Conservation (phyloP, 2,329 filamentous ascomycete species). For the Calcarisporium arbuscula region DNA sequence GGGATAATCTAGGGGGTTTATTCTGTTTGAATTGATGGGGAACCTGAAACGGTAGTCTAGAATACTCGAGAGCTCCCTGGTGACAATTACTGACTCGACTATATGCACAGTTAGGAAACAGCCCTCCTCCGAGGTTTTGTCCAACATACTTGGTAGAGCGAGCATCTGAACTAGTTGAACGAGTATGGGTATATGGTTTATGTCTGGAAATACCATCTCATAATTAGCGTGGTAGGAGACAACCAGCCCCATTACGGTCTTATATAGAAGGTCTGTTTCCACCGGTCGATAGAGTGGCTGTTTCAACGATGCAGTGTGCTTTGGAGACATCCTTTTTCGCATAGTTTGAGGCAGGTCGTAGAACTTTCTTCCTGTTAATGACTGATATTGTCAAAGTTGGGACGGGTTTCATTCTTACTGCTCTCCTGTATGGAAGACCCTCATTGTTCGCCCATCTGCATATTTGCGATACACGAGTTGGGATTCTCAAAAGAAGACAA, state of each 20-base stretch:
- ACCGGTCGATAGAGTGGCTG: conserved; percentile 35
- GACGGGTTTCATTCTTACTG: conserved; percentile 41
- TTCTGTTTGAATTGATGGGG: conserved; percentile 36
- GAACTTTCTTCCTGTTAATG: conserved; percentile 31
- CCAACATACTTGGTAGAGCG: conserved; percentile 61
- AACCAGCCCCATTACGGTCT: conserved; percentile 53
- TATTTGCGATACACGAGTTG: conserved; percentile 69
- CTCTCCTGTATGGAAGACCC: conserved; percentile 65
- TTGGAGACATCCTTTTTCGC: conserved; percentile 55
- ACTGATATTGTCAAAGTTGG: neutral
- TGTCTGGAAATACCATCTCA: conserved; percentile 61
- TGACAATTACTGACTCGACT: conserved; percentile 46
- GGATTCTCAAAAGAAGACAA: conserved; percentile 66
- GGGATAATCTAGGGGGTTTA: conserved; percentile 55
- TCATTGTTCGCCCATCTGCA: conserved; percentile 60
- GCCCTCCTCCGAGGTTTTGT: neutral
- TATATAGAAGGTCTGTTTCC: conserved; percentile 55
- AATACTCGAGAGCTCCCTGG: conserved; percentile 37
- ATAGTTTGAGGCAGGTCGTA: conserved; percentile 57
- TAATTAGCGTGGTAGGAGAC: conserved; percentile 62
- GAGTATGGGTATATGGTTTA: conserved; percentile 65
- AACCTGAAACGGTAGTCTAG: conserved; percentile 50
- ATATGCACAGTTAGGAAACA: conserved; percentile 20
- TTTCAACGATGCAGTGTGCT: conserved; percentile 55
- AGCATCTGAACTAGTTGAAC: conserved; percentile 66